Percentiles rank a stretch among this genome's conserved stretches.
Conservation (phyloP, 306 rosid species). For the Trifolium pratense region DNA sequence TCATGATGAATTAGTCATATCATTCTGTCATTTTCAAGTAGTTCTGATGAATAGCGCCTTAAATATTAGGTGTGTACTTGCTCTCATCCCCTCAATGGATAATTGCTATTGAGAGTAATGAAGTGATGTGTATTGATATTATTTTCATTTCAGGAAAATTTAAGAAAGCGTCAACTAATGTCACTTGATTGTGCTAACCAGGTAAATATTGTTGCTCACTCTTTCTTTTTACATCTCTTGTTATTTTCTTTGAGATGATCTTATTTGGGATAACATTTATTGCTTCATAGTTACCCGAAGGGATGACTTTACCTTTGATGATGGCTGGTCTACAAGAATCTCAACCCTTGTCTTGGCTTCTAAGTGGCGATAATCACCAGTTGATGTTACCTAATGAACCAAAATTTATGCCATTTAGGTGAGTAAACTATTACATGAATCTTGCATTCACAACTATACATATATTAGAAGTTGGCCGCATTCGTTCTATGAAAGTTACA, state of each 20-base stretch:
- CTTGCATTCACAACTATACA: conserved; percentile 4
- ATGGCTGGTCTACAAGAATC: conserved; percentile 68
- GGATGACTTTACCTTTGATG: conserved; percentile 58
- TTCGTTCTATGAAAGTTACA: conserved; percentile 6
- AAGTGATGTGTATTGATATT: conserved; percentile 22
- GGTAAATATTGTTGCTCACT: conserved; percentile 46
- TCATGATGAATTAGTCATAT: conserved; percentile 8
- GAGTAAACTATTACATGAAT: conserved; percentile 35
- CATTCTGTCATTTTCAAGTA: conserved; percentile 29
- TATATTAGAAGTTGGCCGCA: background rate
- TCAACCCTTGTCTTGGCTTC: conserved; percentile 67
- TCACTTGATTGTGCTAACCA: conserved; percentile 61
- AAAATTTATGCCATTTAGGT: conserved; percentile 63
- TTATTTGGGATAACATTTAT: conserved; percentile 28
- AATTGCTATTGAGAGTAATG: conserved; percentile 2
- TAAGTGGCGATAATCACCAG: conserved; percentile 55
- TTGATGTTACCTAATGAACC: conserved; percentile 55
- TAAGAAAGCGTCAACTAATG: conserved; percentile 59
- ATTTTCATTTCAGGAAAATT: conserved; percentile 57
- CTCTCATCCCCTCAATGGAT: background rate
- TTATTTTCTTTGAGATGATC: conserved; percentile 10
- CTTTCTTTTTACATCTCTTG: conserved; percentile 4
- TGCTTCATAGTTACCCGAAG: conserved; percentile 60
- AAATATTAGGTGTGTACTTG: background rate
- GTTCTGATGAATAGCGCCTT: background rate